phyloP scores from a whole-genome alignment of 139 green algal genomes.

The Micromonas pusilla region DNA sequence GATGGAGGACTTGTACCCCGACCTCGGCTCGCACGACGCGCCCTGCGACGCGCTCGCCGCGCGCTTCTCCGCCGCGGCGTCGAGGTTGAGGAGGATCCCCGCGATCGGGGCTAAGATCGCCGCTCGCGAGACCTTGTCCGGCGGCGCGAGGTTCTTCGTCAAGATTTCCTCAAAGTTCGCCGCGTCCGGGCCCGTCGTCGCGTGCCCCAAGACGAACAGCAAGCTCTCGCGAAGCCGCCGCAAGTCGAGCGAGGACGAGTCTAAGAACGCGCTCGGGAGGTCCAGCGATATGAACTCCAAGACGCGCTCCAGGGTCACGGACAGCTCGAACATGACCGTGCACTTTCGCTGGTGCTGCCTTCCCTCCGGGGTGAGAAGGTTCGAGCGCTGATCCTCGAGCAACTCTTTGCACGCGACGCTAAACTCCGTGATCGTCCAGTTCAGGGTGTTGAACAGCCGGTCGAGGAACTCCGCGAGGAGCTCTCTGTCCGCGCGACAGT shows the following conservation, averaged over 20 bases:
- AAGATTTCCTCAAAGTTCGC: slow-evolving; percentile 30
- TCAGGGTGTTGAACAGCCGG: slow-evolving; percentile 73
- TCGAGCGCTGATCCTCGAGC: slow-evolving; percentile 8
- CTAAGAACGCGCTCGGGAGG: slow-evolving; percentile 42
- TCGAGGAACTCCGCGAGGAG: slow-evolving; percentile 67
- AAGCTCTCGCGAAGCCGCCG: slow-evolving; percentile 65
- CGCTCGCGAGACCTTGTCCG: slow-evolving; percentile 38
- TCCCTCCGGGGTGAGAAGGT: neutral
- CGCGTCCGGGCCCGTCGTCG: slow-evolving; percentile 45
- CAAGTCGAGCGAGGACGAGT: slow-evolving; percentile 46
- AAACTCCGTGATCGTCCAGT: slow-evolving; percentile 79
- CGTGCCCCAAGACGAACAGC: slow-evolving; percentile 66
- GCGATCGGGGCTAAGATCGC: slow-evolving; percentile 49
- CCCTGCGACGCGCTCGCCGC: neutral
- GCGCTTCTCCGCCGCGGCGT: slow-evolving; percentile 21
- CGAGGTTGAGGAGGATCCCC: slow-evolving; percentile 47
- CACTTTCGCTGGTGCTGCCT: slow-evolving; percentile 41
- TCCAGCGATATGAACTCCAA: slow-evolving; percentile 62
- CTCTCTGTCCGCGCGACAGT: slow-evolving; percentile 30
- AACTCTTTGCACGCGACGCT: slow-evolving; percentile 51
- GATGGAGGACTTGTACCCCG: no score
- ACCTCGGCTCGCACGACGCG: neutral
- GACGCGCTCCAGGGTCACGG: slow-evolving; percentile 56
- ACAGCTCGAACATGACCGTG: slow-evolving; percentile 51
- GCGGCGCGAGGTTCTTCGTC: neutral